phyloP scores from a whole-genome alignment of 306 rosid genomes.

The Rosa lucieae region DNA sequence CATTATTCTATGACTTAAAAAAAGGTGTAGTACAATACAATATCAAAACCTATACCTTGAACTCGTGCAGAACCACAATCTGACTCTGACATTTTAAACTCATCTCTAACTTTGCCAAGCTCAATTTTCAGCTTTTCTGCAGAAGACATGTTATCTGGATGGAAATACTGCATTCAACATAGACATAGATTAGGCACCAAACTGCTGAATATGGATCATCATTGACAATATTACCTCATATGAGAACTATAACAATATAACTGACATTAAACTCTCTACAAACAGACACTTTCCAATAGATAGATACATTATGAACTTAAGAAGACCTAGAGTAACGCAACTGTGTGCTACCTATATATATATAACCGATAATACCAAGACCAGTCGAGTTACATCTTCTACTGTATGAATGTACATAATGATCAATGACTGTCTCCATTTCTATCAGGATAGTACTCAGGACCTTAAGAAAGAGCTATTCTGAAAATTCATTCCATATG shows the following conservation, averaged over 20 bases:
- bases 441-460: background rate
- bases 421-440: background rate
- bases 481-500: background rate
- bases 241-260: background rate
- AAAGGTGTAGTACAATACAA: background rate
- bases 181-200: conserved; percentile 6
- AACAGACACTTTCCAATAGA: background rate
- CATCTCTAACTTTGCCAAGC: conserved; percentile 75
- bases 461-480: background rate
- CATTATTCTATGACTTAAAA: background rate
- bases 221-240: background rate
- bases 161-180: conserved; percentile 69
- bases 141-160: conserved; percentile 91
- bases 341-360: background rate
- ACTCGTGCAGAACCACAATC: conserved; percentile 94
- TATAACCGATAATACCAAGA: background rate
- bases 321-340: background rate
- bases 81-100: conserved; percentile 90
- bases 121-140: conserved; percentile 78
- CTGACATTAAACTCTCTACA: background rate
- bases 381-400: background rate
- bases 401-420: background rate
- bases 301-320: background rate
- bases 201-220: background rate
- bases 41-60: conserved; percentile 59